Percentiles rank a stretch among this genome's conserved stretches.
These are phyloP conservation scores for Bryoglossum gracile DNA, from an alignment of 495 filamentous ascomycete species.

Conservation along the genomic window DNA sequence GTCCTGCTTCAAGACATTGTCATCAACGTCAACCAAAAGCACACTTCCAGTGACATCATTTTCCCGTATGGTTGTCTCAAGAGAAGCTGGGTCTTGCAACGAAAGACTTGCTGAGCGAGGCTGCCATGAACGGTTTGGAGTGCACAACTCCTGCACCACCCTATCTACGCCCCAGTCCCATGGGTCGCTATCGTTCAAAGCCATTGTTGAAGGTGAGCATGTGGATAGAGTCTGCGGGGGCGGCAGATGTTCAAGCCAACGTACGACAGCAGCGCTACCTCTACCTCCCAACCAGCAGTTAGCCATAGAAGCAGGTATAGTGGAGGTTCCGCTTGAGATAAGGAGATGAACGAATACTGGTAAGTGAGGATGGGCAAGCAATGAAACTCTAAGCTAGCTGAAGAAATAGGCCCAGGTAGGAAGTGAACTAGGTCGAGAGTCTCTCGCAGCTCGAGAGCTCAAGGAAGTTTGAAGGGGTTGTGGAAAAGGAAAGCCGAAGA, in stretches of 20 bases:
- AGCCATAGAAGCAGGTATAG: too few species aligned
- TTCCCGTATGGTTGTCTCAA: slow-evolving; percentile 49
- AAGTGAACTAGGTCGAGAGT: too few species aligned
- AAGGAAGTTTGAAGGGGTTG: too few species aligned
- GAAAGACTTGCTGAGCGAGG: slow-evolving; percentile 26
- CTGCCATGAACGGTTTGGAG: slow-evolving; percentile 38
- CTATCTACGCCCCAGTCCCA: slow-evolving; percentile 60
- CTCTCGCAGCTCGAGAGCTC: too few species aligned
- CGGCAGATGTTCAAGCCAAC: slow-evolving; percentile 14
- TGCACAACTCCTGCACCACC: slow-evolving; percentile 58
- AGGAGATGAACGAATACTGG: too few species aligned
- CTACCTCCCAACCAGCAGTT: slow-evolving; percentile 13
- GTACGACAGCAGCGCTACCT: background rate
- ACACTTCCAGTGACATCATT: slow-evolving; percentile 55
- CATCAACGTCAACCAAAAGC: slow-evolving; percentile 46
- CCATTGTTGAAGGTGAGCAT: background rate
- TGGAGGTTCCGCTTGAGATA: too few species aligned
- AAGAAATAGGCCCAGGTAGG: too few species aligned
- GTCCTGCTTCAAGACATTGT: slow-evolving; percentile 39
- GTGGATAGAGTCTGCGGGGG: background rate
- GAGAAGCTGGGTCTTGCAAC: slow-evolving; percentile 43
- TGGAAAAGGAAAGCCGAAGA: too few species aligned
- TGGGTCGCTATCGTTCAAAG: slow-evolving; percentile 42
- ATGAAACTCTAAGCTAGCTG: too few species aligned
- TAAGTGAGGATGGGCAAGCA: too few species aligned